Base-by-base conservation (phyloP, 2,329 filamentous ascomycete genomes). In the Fusarium palustre region DNA sequence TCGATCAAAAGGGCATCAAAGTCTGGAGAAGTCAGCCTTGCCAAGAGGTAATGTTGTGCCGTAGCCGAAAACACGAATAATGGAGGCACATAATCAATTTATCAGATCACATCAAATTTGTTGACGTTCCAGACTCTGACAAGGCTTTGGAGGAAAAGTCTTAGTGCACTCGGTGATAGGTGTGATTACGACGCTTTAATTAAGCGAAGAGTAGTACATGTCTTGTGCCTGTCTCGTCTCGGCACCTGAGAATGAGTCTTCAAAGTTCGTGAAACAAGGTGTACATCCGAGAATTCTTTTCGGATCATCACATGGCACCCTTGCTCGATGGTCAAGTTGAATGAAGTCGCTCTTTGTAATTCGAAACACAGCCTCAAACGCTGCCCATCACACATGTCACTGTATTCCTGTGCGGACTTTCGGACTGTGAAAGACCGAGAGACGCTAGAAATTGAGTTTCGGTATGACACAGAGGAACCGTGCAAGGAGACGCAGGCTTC, bases 351-450 rank as follows among this genome's bases (percentile, higher is more conserved):
- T 38, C 9, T 34, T n/a, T 52, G 31, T 12, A 41, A 41, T 52
- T 52, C 22, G 34, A 52, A 52, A 52, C 48, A 52, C 48, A 41
- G 34, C 48, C 48, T 52, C 48, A 52, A 41, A 52, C 48, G 11
- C 11, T 20, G 10, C 18, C 20, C 13, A 36, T 30, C 10, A 11
- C 22, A 16, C 2, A 20, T 25, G 12, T 50, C 5, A 16, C 9
- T 15, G 10, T 5, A 9, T 13, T 31, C 12, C 18, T 22, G 8
- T 24, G 34, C 34, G 24, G 48, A 30, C 13, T 52, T 41, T 39
- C 33, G 33, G 34, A 15, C 13, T 6, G 13, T 7, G 15, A 52
- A 25, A 52, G 24, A 41, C 33, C 12, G 4, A 39, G 38, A 50
- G 33, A 34, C 24, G 16, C 22, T 28, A 28, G 10, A 20, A 25